Evolutionary conservation across 1,284 basidiomycete species (phyloP), one percentile per base, ranked within the genome.

Genomic region (Fomitopsis palustris): DNA sequence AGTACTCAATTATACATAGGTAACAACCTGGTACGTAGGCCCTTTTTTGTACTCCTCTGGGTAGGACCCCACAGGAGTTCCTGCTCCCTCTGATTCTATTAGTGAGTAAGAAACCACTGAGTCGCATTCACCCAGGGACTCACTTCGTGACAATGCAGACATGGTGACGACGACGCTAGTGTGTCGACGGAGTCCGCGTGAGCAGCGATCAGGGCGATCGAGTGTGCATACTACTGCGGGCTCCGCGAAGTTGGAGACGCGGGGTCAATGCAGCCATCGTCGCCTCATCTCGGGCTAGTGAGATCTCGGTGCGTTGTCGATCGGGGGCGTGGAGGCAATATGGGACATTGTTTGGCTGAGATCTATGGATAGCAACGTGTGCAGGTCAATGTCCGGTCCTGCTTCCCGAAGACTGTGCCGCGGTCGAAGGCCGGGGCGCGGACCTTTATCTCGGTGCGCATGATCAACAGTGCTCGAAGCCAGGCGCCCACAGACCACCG

Each of bases 131-230:
- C n/a, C 35, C 16, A 37, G 10, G 12, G 31, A 12, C 31, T 6
- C 16, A 37, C 6, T 37, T 14, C 31, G 12, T 33, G 31, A n/a
- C n/a, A n/a, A n/a, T n/a, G 35, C 35, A 14, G 35, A 37, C 3
- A 14, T 37, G 12, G 35, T 37, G 12, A 37, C 35, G 35, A 37
- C 35, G 12, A 37, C 12, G 8, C 35, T 14, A 37, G 16, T 9
- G 35, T 14, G 35, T 37, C 35, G 3, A 14, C 35, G 31, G 16
- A 37, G 2, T 37, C 35, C 35, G 35, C 35, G 35, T 12, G 3
- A 9, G 35, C 35, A 12, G 31, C 79, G 0, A 64, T 76, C 2
- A 64, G 72, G 53, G 72, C 68, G 35, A 74, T 65, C 4, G 45
- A 64, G 23, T 2, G n/a, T 31, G 54, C 54, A 9, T 27, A 27